Percentiles rank a stretch among this genome's conserved stretches.
phyloP scores from a whole-genome alignment of 768 basidiomycete genomes.

The Termitomyces sp. region DNA sequence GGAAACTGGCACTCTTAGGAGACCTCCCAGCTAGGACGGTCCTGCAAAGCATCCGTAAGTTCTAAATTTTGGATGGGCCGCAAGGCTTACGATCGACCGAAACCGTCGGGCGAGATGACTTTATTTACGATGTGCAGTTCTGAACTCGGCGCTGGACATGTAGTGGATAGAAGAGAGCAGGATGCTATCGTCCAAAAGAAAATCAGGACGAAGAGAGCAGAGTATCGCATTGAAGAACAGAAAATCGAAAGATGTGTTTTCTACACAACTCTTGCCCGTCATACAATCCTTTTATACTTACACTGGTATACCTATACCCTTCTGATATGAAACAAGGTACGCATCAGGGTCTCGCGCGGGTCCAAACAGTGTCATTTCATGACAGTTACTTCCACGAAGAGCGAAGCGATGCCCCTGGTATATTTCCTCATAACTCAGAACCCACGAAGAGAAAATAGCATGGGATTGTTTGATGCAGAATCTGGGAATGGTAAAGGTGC shows the following conservation, averaged over 20 bases:
- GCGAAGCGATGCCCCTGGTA: not conserved
- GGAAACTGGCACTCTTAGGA: not conserved
- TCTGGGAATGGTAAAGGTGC: not conserved
- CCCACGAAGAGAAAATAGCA: not conserved
- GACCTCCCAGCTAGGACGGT: not conserved
- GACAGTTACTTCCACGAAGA: not conserved
- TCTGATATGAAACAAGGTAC: not conserved
- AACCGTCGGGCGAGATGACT: not conserved
- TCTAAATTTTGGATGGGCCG: not conserved
- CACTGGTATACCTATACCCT: not conserved
- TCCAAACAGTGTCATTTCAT: not conserved
- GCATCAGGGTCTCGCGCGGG: not conserved
- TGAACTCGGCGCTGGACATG: not conserved
- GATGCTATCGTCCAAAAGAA: too few species aligned
- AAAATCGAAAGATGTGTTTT: not conserved
- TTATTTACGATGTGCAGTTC: not conserved
- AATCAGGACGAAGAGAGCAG: not conserved
- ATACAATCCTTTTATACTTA: not conserved
- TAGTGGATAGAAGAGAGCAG: not conserved
- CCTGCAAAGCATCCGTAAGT: not conserved
- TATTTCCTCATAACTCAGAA: not conserved
- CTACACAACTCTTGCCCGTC: not conserved
- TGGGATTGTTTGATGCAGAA: not conserved
- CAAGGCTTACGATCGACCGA: not conserved
- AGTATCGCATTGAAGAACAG: not conserved